These are phyloP conservation scores for Phytophthora parvispora DNA, from an alignment of 352 stramenopile genomes.

Conservation along the genomic window DNA sequence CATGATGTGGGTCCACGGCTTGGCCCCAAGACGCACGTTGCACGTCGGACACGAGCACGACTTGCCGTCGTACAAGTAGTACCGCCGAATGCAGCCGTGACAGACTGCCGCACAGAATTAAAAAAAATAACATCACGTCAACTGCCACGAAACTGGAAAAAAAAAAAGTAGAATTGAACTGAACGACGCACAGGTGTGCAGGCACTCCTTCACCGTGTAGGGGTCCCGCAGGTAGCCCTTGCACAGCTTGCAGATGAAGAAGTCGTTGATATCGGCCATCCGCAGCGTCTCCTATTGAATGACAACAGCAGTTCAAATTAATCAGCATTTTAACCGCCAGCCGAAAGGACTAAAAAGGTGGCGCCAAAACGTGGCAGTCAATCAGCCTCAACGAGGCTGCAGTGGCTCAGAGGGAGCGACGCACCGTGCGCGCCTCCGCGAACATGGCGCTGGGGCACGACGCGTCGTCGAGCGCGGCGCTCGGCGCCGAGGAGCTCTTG, in stretches of 20 bases:
- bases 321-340: conserved; percentile 17
- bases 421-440: conserved; percentile 51
- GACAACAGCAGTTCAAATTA: too few species aligned
- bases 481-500: conserved; percentile 20
- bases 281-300: conserved; percentile 52
- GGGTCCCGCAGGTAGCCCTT: conserved; percentile 75
- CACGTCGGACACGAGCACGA: conserved; percentile 60
- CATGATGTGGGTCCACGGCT: conserved; percentile 66
- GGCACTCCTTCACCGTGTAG: conserved; percentile 82
- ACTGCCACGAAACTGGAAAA: neutral
- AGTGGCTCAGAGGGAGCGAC: neutral
- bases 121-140: neutral
- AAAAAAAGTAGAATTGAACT: neutral
- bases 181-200: conserved; percentile 77
- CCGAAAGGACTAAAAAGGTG: neutral
- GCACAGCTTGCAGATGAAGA: conserved; percentile 77
- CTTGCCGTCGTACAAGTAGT: conserved; percentile 46
- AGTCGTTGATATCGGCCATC: conserved; percentile 58
- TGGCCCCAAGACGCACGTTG: conserved; percentile 51
- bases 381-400: neutral
- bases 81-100: conserved; percentile 64
- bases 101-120: conserved; percentile 50
- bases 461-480: conserved; percentile 26
- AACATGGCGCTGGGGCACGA: conserved; percentile 43
- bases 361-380: conserved; percentile 2